phyloP scores from a whole-genome alignment of 176 grass and related monocot genomes.

The Rhipidocladum racemiflorum region DNA sequence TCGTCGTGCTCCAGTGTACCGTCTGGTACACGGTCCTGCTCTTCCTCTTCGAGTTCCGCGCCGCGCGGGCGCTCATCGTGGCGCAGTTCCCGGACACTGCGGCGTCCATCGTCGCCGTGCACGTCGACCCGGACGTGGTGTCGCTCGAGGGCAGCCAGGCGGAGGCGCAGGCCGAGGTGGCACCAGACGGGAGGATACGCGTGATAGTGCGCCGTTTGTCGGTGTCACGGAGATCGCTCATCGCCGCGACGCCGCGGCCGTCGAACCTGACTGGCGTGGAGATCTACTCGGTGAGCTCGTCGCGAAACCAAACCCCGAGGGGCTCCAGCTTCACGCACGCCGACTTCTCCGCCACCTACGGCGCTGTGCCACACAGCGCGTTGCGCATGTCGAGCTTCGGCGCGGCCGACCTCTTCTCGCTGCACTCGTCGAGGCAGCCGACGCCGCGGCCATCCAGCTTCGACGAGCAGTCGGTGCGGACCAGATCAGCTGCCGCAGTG shows the following conservation, averaged over 20 bases:
- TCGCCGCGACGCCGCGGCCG: conserved; percentile 23
- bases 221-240: conserved; percentile 5
- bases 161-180: conserved; percentile 39
- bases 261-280: conserved; percentile 48
- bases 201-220: conserved; percentile 40
- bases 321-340: conserved; percentile 60
- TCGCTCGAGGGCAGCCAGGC: conserved; percentile 46
- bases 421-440: conserved; percentile 57
- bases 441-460: conserved; percentile 51
- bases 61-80: conserved; percentile 44
- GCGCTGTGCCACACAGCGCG: neutral
- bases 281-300: conserved; percentile 71
- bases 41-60: conserved; percentile 62
- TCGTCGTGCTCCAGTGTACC: conserved; percentile 66
- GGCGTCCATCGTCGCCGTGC: conserved; percentile 30
- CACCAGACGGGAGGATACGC: conserved; percentile 26
- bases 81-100: conserved; percentile 17
- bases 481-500: conserved; percentile 30
- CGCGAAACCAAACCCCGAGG: conserved; percentile 68
- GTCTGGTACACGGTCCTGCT: conserved; percentile 66
- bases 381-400: conserved; percentile 62
- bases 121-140: conserved; percentile 46
- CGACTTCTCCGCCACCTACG: conserved; percentile 41
- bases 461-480: conserved; percentile 17
- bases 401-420: conserved; percentile 67